Evolutionary conservation across 257 asterid species (phyloP), one percentile per base, ranked within the genome.

Genomic region (Solanum clarkiae): DNA sequence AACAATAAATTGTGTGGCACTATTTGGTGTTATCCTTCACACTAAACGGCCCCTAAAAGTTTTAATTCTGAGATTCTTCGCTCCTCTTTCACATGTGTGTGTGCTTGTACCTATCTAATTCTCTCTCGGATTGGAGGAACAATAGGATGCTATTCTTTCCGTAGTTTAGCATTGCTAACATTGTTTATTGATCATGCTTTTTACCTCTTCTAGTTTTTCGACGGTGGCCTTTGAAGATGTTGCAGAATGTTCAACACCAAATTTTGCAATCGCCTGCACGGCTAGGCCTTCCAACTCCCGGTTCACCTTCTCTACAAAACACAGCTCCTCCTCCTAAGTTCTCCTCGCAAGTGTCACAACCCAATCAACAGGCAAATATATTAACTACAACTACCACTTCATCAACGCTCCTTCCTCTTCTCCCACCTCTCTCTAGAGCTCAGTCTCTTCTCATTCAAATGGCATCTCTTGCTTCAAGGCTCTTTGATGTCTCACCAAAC

Each of bases 351-450:
- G 82, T 84, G 81, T 74, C 87, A 17, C 97, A 91, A 14, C 77
- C 93, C 54, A 80, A 87, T 44, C 97, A 90, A 69, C 88, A 90
- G 15, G 57, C 88, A 44, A 90, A 89, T 85, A 90, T 89, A 82
- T 84, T 90, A 44, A 84, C 89, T 16, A 83, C 89, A 2, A 88
- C 95, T 14, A 36, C 92, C n/a, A 93, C 94, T 26, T 94, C 99
- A 56, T 90, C 95, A n/a, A 86, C 93, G 0, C 97, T 96, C 77
- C 98, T 96, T 47, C 97, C 98, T 80, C 98, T 96, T 71, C 93
- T 96, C 57, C 97, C 98, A 7, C 99, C 99, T 45, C 94, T 96
- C 70, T 93, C 98, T 22, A 91, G 99, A 87, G 99, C 98, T 77
- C 99, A 93, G 79, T 88, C 97, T 62, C 95, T 95, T 86, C 94